Conservation (phyloP, 2,329 filamentous ascomycete species). For the Aureobasidium sp. region DNA sequence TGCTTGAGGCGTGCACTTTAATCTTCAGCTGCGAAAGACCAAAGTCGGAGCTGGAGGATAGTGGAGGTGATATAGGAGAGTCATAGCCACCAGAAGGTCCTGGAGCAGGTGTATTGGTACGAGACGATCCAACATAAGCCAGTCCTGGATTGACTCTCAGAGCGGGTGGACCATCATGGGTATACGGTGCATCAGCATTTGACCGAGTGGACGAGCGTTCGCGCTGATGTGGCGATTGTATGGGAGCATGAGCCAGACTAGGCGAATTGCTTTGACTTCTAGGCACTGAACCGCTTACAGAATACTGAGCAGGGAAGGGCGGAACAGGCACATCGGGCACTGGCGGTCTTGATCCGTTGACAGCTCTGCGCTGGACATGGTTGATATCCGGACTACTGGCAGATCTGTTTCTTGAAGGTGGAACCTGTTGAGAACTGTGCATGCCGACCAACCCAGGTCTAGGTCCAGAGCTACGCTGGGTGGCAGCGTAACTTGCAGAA, state of each 20-base stretch:
- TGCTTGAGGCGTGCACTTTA: conserved; percentile 86
- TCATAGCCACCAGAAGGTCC: background rate
- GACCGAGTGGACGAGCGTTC: conserved; percentile 40
- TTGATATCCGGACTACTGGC: conserved; percentile 96
- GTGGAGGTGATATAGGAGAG: conserved; percentile 41
- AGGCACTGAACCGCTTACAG: conserved; percentile 39
- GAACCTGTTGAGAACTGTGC: conserved; percentile 47
- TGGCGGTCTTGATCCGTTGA: conserved; percentile 38
- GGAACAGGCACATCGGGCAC: conserved; percentile 36
- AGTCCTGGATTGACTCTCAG: conserved; percentile 24
- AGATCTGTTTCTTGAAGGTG: conserved; percentile 62
- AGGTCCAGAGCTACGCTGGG: conserved; percentile 11
- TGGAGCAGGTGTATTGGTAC: conserved; percentile 6
- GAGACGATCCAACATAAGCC: background rate
- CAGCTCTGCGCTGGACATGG: conserved; percentile 50
- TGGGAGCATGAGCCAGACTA: conserved; percentile 43
- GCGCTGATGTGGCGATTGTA: conserved; percentile 64
- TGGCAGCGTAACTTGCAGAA: conserved; percentile 15
- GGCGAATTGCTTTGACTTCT: conserved; percentile 81
- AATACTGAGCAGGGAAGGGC: conserved; percentile 46
- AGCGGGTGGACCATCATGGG: conserved; percentile 45
- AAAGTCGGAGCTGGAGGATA: conserved; percentile 17
- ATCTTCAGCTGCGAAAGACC: conserved; percentile 71
- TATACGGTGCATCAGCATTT: conserved; percentile 23
- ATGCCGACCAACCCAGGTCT: conserved; percentile 42